Percentiles rank a stretch among this genome's conserved stretches.
Evolutionary conservation across 495 filamentous ascomycete genomes (phyloP).

Genomic region (Aspergillus saccharolyticus): DNA sequence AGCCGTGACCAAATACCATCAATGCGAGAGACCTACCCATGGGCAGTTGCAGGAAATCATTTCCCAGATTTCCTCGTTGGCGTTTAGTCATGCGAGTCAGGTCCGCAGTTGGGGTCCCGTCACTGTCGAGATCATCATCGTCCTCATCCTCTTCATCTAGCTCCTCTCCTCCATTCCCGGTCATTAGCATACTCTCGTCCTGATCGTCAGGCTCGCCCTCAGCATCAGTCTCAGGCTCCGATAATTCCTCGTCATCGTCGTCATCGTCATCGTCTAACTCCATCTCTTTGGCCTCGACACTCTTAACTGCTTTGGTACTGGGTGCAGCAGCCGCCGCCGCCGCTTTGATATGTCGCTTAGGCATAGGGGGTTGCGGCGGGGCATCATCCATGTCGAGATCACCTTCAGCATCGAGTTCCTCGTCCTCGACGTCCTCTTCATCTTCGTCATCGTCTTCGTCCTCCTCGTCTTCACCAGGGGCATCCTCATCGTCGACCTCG

Average conservation of each 20-base stretch:
- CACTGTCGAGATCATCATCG: conserved; percentile 62
- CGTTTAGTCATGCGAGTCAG: conserved; percentile 82
- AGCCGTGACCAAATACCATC: conserved; percentile 5
- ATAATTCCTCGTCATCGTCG: conserved; percentile 52
- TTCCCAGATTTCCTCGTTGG: conserved; percentile 67
- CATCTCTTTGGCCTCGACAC: conserved; percentile 59
- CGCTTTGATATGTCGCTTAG: conserved; percentile 28
- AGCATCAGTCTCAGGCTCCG: conserved; percentile 47
- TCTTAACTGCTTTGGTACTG: conserved; percentile 34
- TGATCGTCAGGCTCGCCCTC: conserved; percentile 48
- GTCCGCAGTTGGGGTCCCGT: conserved; percentile 52
- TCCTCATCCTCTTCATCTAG: conserved; percentile 56
- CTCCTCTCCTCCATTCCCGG: conserved; percentile 38
- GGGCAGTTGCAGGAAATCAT: conserved; percentile 77
- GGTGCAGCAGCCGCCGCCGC: conserved; percentile 17
- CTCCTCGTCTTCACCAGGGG: conserved; percentile 48
- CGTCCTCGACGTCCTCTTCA: conserved; percentile 28
- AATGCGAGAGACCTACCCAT: conserved; percentile 52
- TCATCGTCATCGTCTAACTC: conserved; percentile 47
- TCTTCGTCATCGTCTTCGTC: conserved; percentile 46
- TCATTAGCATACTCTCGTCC: conserved; percentile 41
- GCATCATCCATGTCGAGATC: conserved; percentile 55
- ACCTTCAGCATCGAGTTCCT: conserved; percentile 51
- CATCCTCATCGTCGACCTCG: conserved; percentile 49
- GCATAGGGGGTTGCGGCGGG: conserved; percentile 36